Evolutionary conservation across 805 yeast species (phyloP), one percentile per base, ranked within the genome.

Genomic region (Wickerhamiella azymoides): DNA sequence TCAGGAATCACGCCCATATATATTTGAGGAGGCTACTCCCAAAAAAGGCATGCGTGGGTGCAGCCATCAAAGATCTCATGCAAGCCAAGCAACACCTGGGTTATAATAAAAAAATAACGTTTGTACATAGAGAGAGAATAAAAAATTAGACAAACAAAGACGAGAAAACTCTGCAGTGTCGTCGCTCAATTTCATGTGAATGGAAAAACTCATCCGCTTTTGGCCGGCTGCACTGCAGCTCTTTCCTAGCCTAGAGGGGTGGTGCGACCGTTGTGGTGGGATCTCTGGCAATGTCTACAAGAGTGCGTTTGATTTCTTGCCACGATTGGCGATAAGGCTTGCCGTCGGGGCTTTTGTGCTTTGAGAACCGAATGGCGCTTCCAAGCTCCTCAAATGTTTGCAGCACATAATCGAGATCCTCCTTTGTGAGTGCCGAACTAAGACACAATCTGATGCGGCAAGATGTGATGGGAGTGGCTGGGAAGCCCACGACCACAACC

Each of bases 401-500:
- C 35, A 56, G 52, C 16, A 53, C 55, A 46, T 56, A 51, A 50
- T 92, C 99, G 57, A 92, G 74, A 64, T 92, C 99, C 56, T 83
- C 89, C 65, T 92, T 92, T 28, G 94, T 92, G 56, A 93, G 71
- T 1, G 97, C 82, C 0, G 96, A 69, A 46, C 94, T 82, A 55
- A 92, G 79, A 70, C 99, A 92, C 57, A 92, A 76, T 62, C 99
- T 77, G 21, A 85, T 86, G 66, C 98, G 77, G 5, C 94, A 82
- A 28, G 88, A 76, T 35, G 84, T 79, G 54, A 92, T 71, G 33
- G 95, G 96, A 0, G 97, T 89, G 1, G 98, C 98, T 10, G 99
- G 99, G 61, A 92, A 92, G 32, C 97, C 96, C 38, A 89, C 97
- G 52, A 89, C 80, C 32, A 92, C 99, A 43, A 89, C 88, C 2